Evolutionary conservation across 305 asterid genomes (phyloP).

Genomic region (Andrographis paniculata): DNA sequence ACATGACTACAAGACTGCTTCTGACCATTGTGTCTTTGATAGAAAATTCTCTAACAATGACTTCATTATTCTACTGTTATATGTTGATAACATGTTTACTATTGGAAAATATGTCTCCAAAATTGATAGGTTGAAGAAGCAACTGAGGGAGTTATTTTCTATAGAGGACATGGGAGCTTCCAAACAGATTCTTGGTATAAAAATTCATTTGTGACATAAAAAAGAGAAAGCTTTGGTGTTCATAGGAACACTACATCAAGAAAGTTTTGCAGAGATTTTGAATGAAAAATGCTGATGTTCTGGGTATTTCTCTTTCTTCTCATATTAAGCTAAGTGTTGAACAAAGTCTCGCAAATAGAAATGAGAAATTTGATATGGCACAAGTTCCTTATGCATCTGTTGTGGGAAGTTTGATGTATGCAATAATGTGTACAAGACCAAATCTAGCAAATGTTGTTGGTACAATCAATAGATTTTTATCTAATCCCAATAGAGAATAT

Average conservation of each 20-base stretch:
- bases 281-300: background rate
- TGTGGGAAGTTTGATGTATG: too few relatives aligned
- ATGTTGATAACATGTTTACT: too few relatives aligned
- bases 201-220: background rate
- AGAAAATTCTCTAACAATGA: too few relatives aligned
- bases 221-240: conserved; percentile 2
- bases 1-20: too few relatives aligned
- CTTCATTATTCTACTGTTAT: too few relatives aligned
- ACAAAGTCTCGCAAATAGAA: background rate
- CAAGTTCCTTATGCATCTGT: too few relatives aligned
- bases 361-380: background rate
- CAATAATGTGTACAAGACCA: conserved; percentile 4
- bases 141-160: too few relatives aligned
- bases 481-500: background rate
- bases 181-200: conserved; percentile 1
- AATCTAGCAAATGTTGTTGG: conserved; percentile 2
- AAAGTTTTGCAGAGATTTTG: background rate
- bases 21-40: too few relatives aligned
- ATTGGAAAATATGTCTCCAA: too few relatives aligned
- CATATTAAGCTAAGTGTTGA: background rate
- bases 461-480: background rate
- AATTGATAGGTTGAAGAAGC: too few relatives aligned
- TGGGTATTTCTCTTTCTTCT: background rate
- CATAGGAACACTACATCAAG: background rate
- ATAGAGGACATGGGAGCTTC: background rate